A percentile compares a stretch with the other conserved stretches of the same genome.
These are phyloP conservation scores for Pistacia integerrima DNA, from an alignment of 345 rosid species.

Conservation along the genomic window DNA sequence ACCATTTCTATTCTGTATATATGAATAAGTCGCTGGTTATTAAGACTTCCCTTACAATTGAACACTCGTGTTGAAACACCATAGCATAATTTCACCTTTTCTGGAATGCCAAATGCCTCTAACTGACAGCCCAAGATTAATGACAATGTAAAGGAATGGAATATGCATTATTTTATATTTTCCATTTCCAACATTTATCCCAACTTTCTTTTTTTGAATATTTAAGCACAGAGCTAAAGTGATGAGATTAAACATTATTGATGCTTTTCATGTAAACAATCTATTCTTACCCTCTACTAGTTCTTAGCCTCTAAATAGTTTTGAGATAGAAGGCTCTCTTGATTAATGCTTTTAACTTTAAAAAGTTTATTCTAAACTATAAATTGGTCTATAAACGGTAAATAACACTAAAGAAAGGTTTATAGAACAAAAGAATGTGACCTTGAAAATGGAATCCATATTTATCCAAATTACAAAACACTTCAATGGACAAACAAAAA, in stretches of 20 bases:
- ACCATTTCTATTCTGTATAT: not conserved
- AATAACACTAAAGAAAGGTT: not conserved
- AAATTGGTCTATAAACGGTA: conserved; percentile 4
- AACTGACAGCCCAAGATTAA: not conserved
- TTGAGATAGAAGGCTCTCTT: not conserved
- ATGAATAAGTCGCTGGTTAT: not conserved
- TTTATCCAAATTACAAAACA: conserved; percentile 1
- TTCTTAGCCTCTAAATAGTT: not conserved
- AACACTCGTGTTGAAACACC: not conserved
- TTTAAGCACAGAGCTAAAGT: not conserved
- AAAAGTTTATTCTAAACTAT: conserved; percentile 2
- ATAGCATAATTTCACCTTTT: not conserved
- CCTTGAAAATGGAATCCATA: not conserved
- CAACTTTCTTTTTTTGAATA: not conserved
- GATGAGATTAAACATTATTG: not conserved
- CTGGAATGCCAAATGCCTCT: conserved; percentile 12
- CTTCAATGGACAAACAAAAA: not conserved
- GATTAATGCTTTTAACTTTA: conserved; percentile 7
- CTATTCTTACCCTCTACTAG: not conserved
- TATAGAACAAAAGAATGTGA: not conserved
- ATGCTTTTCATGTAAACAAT: not conserved
- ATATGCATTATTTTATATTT: not conserved
- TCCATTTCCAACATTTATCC: not conserved
- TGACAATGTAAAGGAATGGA: not conserved
- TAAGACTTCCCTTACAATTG: not conserved